Conservation (phyloP, 176 grass and related monocot genomes). For the Ensete ventricosum region DNA sequence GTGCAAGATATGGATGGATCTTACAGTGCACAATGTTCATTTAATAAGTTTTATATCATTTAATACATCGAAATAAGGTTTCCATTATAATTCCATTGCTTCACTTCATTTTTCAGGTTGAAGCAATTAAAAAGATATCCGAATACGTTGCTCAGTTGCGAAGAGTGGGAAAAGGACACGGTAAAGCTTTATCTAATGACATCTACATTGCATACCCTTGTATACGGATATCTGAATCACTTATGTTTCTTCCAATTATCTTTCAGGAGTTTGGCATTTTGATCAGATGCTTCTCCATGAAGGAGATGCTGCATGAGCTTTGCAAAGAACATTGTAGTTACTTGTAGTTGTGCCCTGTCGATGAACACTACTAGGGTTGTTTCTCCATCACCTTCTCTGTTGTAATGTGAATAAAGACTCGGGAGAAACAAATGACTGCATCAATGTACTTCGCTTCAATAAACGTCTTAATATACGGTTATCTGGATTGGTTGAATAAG, state of each 20-base stretch:
- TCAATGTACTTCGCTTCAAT: not conserved
- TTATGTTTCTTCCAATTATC: not conserved
- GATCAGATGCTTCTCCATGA: slow-evolving; percentile 25
- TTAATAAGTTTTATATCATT: no score
- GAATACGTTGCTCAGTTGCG: slow-evolving; percentile 20
- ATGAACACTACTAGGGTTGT: not conserved
- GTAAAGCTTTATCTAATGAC: not conserved
- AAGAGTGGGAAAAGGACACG: slow-evolving; percentile 24
- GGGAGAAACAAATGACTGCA: not conserved
- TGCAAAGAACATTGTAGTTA: not conserved
- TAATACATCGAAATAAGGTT: no score
- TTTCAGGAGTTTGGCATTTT: slow-evolving; percentile 25
- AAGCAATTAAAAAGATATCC: slow-evolving; percentile 18
- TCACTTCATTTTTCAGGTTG: not conserved
- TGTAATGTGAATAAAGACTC: not conserved
- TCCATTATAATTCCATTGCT: no score
- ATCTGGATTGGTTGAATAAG: no score
- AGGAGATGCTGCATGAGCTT: slow-evolving; percentile 9
- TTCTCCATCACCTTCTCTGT: not conserved
- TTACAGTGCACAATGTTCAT: no score
- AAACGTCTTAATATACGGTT: no score
- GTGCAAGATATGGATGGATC: no score
- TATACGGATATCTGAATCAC: not conserved
- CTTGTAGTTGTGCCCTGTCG: not conserved
- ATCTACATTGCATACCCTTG: no score